These are phyloP conservation scores for Lignosus rhinocerotis DNA, from an alignment of 1,284 basidiomycete genomes.

Conservation along the genomic window DNA sequence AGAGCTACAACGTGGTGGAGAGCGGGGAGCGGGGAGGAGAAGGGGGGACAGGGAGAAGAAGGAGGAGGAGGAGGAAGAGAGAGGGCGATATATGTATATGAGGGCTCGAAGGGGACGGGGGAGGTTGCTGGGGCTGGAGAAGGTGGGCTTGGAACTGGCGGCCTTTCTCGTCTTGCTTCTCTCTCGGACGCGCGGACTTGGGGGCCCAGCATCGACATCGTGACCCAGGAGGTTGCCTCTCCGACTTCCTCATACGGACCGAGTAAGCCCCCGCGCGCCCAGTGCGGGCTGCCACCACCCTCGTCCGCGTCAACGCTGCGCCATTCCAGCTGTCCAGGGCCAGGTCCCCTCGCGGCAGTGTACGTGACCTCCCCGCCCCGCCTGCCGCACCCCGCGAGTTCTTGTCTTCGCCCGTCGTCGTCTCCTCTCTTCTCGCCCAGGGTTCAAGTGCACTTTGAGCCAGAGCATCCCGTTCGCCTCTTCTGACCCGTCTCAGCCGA, in stretches of 20 bases:
- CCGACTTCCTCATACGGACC: background rate
- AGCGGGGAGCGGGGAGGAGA: conserved; percentile 2
- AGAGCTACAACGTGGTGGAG: background rate
- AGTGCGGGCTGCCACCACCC: background rate
- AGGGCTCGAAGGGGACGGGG: background rate
- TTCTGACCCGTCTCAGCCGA: too few species aligned
- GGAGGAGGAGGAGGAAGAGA: conserved; percentile 5
- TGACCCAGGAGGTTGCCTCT: too few species aligned
- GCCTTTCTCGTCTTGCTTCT: background rate
- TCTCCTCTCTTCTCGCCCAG: too few species aligned
- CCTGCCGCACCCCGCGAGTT: too few species aligned
- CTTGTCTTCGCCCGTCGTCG: too few species aligned
- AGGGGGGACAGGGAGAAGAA: too few species aligned
- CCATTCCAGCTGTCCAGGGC: too few species aligned
- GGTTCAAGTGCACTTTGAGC: too few species aligned
- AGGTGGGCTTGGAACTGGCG: background rate
- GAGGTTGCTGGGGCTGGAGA: background rate
- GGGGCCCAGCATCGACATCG: background rate
- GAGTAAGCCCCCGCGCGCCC: background rate
- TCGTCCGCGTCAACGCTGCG: background rate
- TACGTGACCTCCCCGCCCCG: too few species aligned
- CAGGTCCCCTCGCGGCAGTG: too few species aligned
- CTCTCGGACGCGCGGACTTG: conserved; percentile 3
- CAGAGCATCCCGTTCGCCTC: too few species aligned
- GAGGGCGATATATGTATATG: conserved; percentile 19